Base-by-base conservation (phyloP, 2,329 filamentous ascomycete species). In the Sclerotinia sclerotiorum region DNA sequence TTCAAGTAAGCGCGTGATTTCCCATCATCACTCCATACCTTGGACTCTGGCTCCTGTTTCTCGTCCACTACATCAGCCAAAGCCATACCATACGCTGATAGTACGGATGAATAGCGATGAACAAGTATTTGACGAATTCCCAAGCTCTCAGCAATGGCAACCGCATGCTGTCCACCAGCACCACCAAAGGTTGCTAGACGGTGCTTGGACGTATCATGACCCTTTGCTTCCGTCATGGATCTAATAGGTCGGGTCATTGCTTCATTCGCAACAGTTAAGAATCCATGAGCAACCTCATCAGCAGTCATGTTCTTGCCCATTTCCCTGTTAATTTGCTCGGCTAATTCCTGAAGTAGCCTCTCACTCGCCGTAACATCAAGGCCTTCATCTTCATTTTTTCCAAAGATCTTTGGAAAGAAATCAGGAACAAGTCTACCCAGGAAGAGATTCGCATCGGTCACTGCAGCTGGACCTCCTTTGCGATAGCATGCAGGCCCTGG, bases 391-490 rank as follows among this genome's bases (percentile, higher is more conserved):
- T 97, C 94, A 56, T 94, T 90, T 78, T 92, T 90, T 57, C 94
- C 94, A 74, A 98, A 97, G 69, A 98, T 97, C 78, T 94, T 94
- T 0, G 94, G 94, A 76, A 97, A 97, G 82, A 95, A 97, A 70
- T 96, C 92, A 0, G 94, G 94, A 1, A 97, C 80, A 5, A 98
- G 82, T 51, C 94, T 86, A 0, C 94, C 93, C 0, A 97, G 86
- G 73, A 93, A 92, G 6, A 97, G 79, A 74, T 97, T 97, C 1
- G 94, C 93, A 77, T 97, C 94, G 0, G 93, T 97, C 29, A 97
- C 93, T 0, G 94, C 94, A 5, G 94, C 84, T 3, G 94, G 93
- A 0, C 93, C 93, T 0, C 90, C 91, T 78, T 97, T 97, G 35
- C 93, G 86, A 78, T 97, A 97, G 73, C 93, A 97, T 0, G 92